phyloP scores from a whole-genome alignment of 805 yeast species.

The Barnettozyma populi region DNA sequence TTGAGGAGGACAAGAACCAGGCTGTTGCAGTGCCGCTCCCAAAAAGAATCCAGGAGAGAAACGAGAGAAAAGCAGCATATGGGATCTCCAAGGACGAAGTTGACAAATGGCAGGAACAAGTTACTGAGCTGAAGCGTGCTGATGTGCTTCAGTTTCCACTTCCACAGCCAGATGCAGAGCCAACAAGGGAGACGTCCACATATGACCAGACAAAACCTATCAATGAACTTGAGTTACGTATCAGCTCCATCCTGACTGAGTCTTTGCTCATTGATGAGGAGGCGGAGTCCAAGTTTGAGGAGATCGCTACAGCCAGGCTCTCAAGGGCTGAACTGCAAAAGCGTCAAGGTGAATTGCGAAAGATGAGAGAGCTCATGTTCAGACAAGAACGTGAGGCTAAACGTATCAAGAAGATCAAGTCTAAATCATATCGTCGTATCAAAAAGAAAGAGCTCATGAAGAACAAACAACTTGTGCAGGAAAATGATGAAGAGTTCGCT shows the following conservation, averaged over 20 bases:
- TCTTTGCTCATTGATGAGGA: constrained; percentile 69
- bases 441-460: constrained; percentile 77
- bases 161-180: constrained; percentile 33
- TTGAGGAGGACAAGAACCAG: constrained; percentile 32
- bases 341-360: constrained; percentile 75
- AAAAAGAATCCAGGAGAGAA: constrained; percentile 74
- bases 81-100: constrained; percentile 85
- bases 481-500: constrained; percentile 44
- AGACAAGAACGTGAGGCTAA: constrained; percentile 89
- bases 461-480: constrained; percentile 56
- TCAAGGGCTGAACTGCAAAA: constrained; percentile 73
- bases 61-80: constrained; percentile 86
- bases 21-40: constrained; percentile 81
- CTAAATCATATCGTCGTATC: constrained; percentile 81
- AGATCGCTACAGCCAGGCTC: constrained; percentile 74
- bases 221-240: constrained; percentile 62
- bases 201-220: constrained; percentile 40
- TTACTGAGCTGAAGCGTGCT: constrained; percentile 72
- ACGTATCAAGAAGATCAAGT: constrained; percentile 90
- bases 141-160: constrained; percentile 80
- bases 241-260: constrained; percentile 52
- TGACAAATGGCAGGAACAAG: constrained; percentile 81
- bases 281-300: constrained; percentile 80
- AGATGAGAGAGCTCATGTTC: constrained; percentile 95
- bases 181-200: constrained; percentile 43